Conservation (phyloP, 768 basidiomycete genomes). For the Hygrophoropsis aurantiaca region DNA sequence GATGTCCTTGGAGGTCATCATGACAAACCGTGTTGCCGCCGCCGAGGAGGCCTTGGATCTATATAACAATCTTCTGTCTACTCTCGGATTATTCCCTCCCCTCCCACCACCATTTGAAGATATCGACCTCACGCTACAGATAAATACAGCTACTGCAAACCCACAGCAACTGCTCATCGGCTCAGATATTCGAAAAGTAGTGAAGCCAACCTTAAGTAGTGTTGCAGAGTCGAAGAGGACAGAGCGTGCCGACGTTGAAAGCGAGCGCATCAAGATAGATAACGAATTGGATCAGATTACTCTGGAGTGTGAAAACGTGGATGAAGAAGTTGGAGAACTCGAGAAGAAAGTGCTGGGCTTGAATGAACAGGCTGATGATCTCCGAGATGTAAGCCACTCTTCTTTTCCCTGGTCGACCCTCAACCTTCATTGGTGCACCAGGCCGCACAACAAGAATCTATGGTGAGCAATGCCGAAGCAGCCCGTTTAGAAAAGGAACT, state of each 20-base stretch:
- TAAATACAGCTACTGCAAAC: conserved; percentile 76
- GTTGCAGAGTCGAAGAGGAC: conserved; percentile 72
- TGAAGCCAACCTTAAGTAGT: conserved; percentile 74
- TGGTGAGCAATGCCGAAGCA: conserved; percentile 65
- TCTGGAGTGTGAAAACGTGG: conserved; percentile 76
- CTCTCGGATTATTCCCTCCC: conserved; percentile 75
- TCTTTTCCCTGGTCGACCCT: not conserved
- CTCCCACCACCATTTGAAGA: conserved; percentile 69
- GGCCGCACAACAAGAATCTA: conserved; percentile 77
- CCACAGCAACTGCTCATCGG: conserved; percentile 68
- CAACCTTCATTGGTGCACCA: conserved; percentile 24
- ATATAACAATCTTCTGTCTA: conserved; percentile 74
- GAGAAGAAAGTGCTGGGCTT: conserved; percentile 71
- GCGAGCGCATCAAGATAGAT: conserved; percentile 76
- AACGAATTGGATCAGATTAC: conserved; percentile 79
- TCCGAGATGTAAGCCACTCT: conserved; percentile 65
- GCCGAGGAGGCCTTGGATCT: conserved; percentile 81
- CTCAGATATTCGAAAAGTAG: conserved; percentile 64
- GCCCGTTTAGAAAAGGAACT: conserved; percentile 69
- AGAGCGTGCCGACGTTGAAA: conserved; percentile 70
- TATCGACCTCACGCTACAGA: conserved; percentile 75
- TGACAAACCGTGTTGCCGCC: conserved; percentile 74
- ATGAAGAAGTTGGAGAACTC: conserved; percentile 71
- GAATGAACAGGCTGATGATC: conserved; percentile 76
- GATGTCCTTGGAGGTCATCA: conserved; percentile 80